phyloP scores from a whole-genome alignment of 768 basidiomycete species.

The Trametes punicea region DNA sequence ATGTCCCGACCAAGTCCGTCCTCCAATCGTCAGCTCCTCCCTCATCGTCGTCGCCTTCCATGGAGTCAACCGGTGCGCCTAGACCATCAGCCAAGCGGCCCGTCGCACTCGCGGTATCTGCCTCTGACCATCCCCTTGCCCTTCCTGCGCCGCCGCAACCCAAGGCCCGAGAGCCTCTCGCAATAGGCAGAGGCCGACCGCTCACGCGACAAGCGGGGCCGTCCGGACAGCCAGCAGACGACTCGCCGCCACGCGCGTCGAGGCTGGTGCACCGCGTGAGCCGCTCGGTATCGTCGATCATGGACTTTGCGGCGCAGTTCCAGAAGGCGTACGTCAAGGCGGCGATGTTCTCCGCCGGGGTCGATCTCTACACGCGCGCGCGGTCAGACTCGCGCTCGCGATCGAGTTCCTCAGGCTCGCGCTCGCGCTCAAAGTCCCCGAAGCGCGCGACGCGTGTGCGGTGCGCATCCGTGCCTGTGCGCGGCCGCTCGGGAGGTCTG shows the following conservation, averaged over 20 bases:
- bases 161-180: constrained; percentile 10
- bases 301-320: constrained; percentile 53
- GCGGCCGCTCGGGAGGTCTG: constrained; percentile 23
- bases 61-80: constrained; percentile 3
- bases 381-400: constrained; percentile 11
- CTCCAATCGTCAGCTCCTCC: background rate
- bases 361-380: constrained; percentile 25
- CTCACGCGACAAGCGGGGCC: constrained; percentile 8
- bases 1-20: constrained; percentile 24
- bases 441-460: background rate
- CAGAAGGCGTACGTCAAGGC: constrained; percentile 57
- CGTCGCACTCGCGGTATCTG: constrained; percentile 3
- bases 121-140: constrained; percentile 15
- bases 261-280: constrained; percentile 30
- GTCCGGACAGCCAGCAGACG: constrained; percentile 9
- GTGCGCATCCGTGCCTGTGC: constrained; percentile 6
- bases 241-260: constrained; percentile 9
- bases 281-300: constrained; percentile 39
- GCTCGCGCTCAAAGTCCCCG: constrained; percentile 20
- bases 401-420: constrained; percentile 21
- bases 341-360: constrained; percentile 44
- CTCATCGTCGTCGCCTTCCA: background rate
- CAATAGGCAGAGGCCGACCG: constrained; percentile 15
- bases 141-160: constrained; percentile 4
- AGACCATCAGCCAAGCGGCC: constrained; percentile 10